Base-by-base conservation (phyloP, 352 stramenopile species). In the Phytophthora constricta region DNA sequence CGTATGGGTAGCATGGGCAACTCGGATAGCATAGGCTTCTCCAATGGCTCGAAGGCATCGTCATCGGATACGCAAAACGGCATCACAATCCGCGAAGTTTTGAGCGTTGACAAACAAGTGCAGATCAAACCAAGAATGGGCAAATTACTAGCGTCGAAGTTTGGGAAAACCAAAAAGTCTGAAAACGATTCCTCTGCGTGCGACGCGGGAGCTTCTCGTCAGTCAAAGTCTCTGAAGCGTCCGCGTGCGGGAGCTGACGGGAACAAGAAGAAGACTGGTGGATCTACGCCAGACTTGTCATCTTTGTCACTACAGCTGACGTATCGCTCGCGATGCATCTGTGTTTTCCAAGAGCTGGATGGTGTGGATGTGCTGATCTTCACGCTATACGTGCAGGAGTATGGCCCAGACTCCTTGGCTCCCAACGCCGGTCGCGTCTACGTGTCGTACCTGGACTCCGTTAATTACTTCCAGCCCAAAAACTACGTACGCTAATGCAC, bases 391-490 rank as follows among this genome's bases (percentile, higher is more conserved):
- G 88, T 97, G 8, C 88, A 97, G 74, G 90, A 97, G 51, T 97
- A 95, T 58, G 84, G 85, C 0, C 82, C 86, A 0, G 75, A 91
- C 41, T 92, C 84, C 25, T 65, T 93, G 4, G 58, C 80, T 2
- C 87, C 89, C 1, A 97, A 97, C 51, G 83, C 82, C 45, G 86
- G 89, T 1, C 82, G 86, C 50, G 86, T 96, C 2, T 97, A 97
- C 66, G 86, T 97, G 16, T 95, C 87, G 47, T 97, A 97, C 58
- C 58, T 97, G 60, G 90, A 97, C 56, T 96, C 86, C 23, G 87
- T 96, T 13, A 95, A 96, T 66, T 97, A 96, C 62, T 94, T 96
- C 53, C 82, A 95, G 58, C 90, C 90, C 4, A 95, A 95, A 65
- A 96, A 95, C 75, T 93, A 19, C 87, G 90, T 4, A 96, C 89